Conservation (phyloP, 169 alveolate genomes). For the Neospora caninum region DNA sequence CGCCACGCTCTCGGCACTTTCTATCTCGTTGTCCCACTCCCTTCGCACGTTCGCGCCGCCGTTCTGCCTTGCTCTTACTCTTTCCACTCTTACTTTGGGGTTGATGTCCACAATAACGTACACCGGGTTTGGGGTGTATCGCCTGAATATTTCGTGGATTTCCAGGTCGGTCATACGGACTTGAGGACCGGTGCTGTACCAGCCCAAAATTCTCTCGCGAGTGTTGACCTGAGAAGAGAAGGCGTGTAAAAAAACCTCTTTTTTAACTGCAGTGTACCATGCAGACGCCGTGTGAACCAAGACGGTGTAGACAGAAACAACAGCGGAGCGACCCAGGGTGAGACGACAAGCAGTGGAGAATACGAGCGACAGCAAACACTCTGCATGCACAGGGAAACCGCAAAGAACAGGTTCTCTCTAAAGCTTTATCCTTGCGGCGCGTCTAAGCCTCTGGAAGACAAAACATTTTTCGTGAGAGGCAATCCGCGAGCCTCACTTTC, state of each 20-base stretch:
- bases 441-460: too few species aligned
- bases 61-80: background rate
- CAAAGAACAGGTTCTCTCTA: too few species aligned
- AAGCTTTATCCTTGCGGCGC: too few species aligned
- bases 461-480: background rate
- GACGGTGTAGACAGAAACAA: too few species aligned
- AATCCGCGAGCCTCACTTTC: conserved; percentile 76
- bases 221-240: conserved; percentile 64
- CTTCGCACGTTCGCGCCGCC: background rate
- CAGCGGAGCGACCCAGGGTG: too few species aligned
- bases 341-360: too few species aligned
- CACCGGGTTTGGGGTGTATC: conserved; percentile 72
- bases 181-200: conserved; percentile 99
- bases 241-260: too few species aligned
- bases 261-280: too few species aligned
- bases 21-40: background rate
- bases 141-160: conserved; percentile 94
- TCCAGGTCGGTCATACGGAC: conserved; percentile 96
- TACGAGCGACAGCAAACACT: too few species aligned
- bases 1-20: too few species aligned
- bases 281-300: too few species aligned
- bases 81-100: conserved; percentile 55
- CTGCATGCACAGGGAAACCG: too few species aligned
- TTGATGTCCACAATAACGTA: conserved; percentile 72
- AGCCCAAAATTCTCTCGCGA: conserved; percentile 97